Base-by-base conservation (phyloP, 805 yeast genomes). In the Hanseniaspora clermontiae region DNA sequence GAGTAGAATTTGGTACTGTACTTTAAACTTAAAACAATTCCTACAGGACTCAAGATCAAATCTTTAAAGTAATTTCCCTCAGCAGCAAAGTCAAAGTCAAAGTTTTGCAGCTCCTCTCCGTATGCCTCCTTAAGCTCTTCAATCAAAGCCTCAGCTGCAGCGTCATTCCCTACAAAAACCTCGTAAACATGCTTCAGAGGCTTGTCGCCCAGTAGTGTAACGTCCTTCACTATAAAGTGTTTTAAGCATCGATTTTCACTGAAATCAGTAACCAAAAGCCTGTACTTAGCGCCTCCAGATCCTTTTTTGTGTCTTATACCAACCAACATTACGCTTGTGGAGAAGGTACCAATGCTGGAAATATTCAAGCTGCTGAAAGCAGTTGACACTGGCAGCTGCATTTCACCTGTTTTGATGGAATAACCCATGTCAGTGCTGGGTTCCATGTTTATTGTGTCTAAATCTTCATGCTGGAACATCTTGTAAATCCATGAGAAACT, bases 251-350 rank as follows among this genome's bases (percentile, higher is more conserved):
- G 8, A 19, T 20, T 45, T 17, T 32, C 45, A 10, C 31, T 24
- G 19, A 52, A 52, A 45, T 52, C 56, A 17, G 50, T 42, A 1
- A 52, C 50, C 32, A 52, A 32, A 5, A 52, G 20, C 31, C 56
- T 52, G 17, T 46, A 46, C n/a, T 46, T 46, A 15, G 39, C 11
- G 6, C 38, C 20, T 6, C 37, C 37, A 2, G 20, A 4, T 14
- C 51, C 56, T 32, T 52, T 52, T 31, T 52, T 52, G 5, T 19
- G 24, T 38, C 56, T 45, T 27, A 52, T 45, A 4, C 50, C 50
- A 24, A 52, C 50, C 15, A 52, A 37, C 17, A 29, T 20, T 11
- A 46, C 51, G 38, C 34, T 37, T n/a, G 47, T 32, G 3, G 42
- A 29, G 10, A 45, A 32, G 4, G 19, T 31, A 8, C 50, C 50